Conservation (phyloP, 352 stramenopile genomes). For the Aphanomyces euteiches region DNA sequence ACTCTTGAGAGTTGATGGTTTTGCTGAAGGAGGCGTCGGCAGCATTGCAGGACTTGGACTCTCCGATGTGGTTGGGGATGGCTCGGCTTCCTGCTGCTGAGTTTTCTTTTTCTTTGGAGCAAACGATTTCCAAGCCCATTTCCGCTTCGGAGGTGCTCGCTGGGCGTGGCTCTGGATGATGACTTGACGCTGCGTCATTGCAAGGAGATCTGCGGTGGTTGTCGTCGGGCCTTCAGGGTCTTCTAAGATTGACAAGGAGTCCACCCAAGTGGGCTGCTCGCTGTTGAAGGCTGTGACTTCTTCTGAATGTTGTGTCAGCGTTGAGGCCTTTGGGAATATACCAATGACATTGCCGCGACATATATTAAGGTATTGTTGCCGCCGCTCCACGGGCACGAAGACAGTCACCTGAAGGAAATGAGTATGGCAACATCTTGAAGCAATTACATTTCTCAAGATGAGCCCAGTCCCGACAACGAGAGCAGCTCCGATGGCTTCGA, state of each 20-base stretch:
- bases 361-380: slow-evolving; percentile 60
- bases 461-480: slow-evolving; percentile 48
- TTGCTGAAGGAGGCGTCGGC: background rate
- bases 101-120: slow-evolving; percentile 13
- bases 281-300: slow-evolving; percentile 52
- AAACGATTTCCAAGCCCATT: slow-evolving; percentile 30
- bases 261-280: slow-evolving; percentile 32
- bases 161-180: slow-evolving; percentile 42
- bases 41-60: slow-evolving; percentile 6
- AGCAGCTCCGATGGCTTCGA: slow-evolving; percentile 61
- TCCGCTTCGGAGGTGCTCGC: slow-evolving; percentile 13
- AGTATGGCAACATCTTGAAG: slow-evolving; percentile 30
- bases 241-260: slow-evolving; percentile 27
- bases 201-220: slow-evolving; percentile 64
- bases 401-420: slow-evolving; percentile 24
- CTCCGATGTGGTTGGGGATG: background rate
- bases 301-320: slow-evolving; percentile 32
- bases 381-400: slow-evolving; percentile 27
- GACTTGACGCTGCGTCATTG: slow-evolving; percentile 74
- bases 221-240: slow-evolving; percentile 39
- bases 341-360: slow-evolving; percentile 57
- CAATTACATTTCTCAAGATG: slow-evolving; percentile 66
- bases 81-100: background rate
- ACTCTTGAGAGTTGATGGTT: background rate
- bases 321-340: slow-evolving; percentile 41